Percentiles rank a stretch among this genome's conserved stretches.
These are phyloP conservation scores for Vitis amurensis DNA, from an alignment of 164 flowering plant species.

Conservation along the genomic window DNA sequence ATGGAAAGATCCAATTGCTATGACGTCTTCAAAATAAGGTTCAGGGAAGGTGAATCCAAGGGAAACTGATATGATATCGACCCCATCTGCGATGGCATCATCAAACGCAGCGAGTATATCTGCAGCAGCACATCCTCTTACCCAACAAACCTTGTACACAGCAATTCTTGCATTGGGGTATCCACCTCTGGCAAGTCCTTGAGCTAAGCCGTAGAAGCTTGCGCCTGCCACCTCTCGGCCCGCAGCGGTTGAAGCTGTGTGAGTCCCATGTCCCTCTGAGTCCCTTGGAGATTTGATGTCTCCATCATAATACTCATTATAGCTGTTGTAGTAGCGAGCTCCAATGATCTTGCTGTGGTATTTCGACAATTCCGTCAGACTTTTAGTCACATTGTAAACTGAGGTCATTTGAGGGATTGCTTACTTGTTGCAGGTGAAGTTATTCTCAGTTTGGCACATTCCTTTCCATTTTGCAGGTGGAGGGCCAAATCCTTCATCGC, in stretches of 20 bases:
- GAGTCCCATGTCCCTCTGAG: conserved; percentile 36
- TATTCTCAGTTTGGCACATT: conserved; percentile 20
- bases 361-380: not conserved
- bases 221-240: conserved; percentile 29
- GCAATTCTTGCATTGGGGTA: conserved; percentile 36
- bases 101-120: conserved; percentile 38
- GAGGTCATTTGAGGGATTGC: not conserved
- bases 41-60: not conserved
- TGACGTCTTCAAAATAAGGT: not conserved
- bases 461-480: conserved; percentile 51
- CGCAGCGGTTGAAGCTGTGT: conserved; percentile 38
- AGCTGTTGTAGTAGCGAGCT: conserved; percentile 29
- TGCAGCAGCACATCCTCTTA: conserved; percentile 15
- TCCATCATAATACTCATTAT: not conserved
- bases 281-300: conserved; percentile 33
- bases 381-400: too few species aligned
- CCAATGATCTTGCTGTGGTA: conserved; percentile 38
- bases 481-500: conserved; percentile 27
- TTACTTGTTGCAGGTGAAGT: conserved; percentile 50
- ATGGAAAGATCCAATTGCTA: conserved; percentile 28
- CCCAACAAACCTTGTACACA: conserved; percentile 42
- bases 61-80: conserved; percentile 20
- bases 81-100: conserved; percentile 46
- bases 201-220: conserved; percentile 31
- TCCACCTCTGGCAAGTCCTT: conserved; percentile 38